These are phyloP conservation scores for Dalbergia oliveri DNA, from an alignment of 306 rosid genomes.

Conservation along the genomic window DNA sequence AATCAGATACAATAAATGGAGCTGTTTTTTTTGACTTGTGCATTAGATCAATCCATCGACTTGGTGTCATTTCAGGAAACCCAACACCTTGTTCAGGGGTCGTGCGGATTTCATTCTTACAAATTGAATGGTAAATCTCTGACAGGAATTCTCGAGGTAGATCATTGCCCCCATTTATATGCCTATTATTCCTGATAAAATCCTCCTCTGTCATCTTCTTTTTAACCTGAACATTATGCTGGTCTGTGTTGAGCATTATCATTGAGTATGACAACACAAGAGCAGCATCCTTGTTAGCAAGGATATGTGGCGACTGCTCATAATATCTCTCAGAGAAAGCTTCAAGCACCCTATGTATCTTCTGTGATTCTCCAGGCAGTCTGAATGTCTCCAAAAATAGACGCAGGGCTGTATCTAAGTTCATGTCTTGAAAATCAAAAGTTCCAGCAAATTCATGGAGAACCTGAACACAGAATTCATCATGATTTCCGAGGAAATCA, in stretches of 20 bases:
- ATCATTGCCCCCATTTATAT: conserved; percentile 91
- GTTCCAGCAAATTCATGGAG: conserved; percentile 99
- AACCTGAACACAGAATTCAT: conserved; percentile 97
- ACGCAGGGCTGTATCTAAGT: conserved; percentile 94
- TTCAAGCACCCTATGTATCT: conserved; percentile 98
- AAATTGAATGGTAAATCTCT: conserved; percentile 89
- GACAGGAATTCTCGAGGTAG: conserved; percentile 89
- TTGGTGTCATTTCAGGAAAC: conserved; percentile 95
- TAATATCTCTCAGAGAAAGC: conserved; percentile 99
- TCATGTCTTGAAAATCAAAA: conserved; percentile 98
- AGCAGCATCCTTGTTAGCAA: conserved; percentile 98
- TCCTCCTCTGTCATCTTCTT: conserved; percentile 99
- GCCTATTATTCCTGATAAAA: conserved; percentile 89
- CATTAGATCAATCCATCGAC: conserved; percentile 97
- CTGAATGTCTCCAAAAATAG: conserved; percentile 94
- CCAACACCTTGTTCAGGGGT: conserved; percentile 94
- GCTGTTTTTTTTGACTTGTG: conserved; percentile 86
- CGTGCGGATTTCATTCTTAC: conserved; percentile 96
- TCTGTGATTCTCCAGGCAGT: conserved; percentile 98
- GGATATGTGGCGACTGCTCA: conserved; percentile 89
- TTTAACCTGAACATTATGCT: conserved; percentile 95
- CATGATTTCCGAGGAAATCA: conserved; percentile 96
- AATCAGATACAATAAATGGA: conserved; percentile 89
- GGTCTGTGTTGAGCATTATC: conserved; percentile 97
- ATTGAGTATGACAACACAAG: conserved; percentile 87